Evolutionary conservation across 805 yeast species (phyloP).

Genomic region (Ogataea pilisensis): DNA sequence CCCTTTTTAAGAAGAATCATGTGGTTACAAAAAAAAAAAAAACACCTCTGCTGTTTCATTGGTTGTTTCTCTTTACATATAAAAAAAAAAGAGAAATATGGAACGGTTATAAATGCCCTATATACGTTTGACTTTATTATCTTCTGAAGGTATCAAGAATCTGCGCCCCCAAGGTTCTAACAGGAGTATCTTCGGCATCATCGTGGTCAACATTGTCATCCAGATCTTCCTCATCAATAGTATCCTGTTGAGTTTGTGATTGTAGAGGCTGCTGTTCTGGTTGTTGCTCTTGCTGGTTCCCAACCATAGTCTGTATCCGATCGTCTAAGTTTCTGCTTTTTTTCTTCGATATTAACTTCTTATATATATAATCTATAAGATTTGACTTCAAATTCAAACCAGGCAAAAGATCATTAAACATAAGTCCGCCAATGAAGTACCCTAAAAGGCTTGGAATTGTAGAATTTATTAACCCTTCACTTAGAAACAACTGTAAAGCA

Average conservation of each 20-base stretch:
- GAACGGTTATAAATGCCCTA: too few relatives aligned
- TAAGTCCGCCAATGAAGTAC: constrained; percentile 40
- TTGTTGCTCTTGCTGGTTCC: constrained; percentile 4
- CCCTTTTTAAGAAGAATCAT: not conserved
- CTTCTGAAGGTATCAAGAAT: constrained; percentile 55
- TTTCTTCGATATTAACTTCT: constrained; percentile 8
- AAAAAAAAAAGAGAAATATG: too few relatives aligned
- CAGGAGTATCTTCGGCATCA: constrained; percentile 50
- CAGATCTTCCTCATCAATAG: constrained; percentile 13
- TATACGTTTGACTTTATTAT: constrained; percentile 2
- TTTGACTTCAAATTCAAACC: constrained; percentile 32
- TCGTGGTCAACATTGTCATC: constrained; percentile 21
- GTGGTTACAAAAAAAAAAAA: constrained; percentile 9
- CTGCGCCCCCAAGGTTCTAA: constrained; percentile 56
- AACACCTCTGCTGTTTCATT: too few relatives aligned
- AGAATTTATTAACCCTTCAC: constrained; percentile 38
- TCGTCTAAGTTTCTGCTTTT: constrained; percentile 7
- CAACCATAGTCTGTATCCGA: constrained; percentile 11
- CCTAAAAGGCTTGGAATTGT: constrained; percentile 37
- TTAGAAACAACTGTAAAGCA: constrained; percentile 36
- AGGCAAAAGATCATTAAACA: constrained; percentile 40
- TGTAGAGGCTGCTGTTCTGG: constrained; percentile 5
- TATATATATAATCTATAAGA: constrained; percentile 15
- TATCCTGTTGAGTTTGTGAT: constrained; percentile 4
- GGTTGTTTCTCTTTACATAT: too few relatives aligned